Percentiles rank a stretch among this genome's conserved stretches.
Evolutionary conservation across 1,284 basidiomycete species (phyloP).

Genomic region (Peniophora sp.): DNA sequence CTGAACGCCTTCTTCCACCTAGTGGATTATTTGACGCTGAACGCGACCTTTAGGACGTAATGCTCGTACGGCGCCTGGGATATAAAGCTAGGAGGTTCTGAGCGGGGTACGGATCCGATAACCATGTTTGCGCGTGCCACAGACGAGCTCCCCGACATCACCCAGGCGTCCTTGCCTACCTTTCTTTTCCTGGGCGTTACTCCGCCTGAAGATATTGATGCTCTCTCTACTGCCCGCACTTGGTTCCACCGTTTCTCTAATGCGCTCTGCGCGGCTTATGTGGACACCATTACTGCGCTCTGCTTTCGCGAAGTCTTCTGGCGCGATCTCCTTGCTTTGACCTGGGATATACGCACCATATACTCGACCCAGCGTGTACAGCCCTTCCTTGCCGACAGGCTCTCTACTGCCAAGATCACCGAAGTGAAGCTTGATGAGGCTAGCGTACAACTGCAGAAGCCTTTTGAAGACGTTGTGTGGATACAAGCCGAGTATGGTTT

Average conservation of each 20-base stretch:
- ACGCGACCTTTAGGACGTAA: too few species aligned
- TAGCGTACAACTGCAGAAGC: slow-evolving; percentile 12
- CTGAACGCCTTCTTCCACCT: too few species aligned
- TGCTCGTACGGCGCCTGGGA: too few species aligned
- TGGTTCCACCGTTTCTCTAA: not conserved
- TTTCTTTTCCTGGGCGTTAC: not conserved
- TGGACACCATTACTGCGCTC: not conserved
- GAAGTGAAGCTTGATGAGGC: slow-evolving; percentile 26
- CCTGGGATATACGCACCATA: slow-evolving; percentile 57
- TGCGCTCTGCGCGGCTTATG: not conserved
- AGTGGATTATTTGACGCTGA: too few species aligned
- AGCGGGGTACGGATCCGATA: too few species aligned
- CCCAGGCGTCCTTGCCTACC: not conserved
- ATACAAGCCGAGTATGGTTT: slow-evolving; percentile 46
- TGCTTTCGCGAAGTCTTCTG: slow-evolving; percentile 29
- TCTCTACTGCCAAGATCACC: slow-evolving; percentile 25
- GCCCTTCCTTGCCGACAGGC: slow-evolving; percentile 33
- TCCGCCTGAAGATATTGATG: not conserved
- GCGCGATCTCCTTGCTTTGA: slow-evolving; percentile 49
- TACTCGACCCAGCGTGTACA: slow-evolving; percentile 30
- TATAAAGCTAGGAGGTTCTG: too few species aligned
- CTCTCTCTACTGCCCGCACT: not conserved
- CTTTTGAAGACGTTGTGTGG: slow-evolving; percentile 47
- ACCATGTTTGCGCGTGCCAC: too few species aligned
- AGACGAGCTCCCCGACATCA: not conserved